Evolutionary conservation across 495 filamentous ascomycete species (phyloP), one percentile per base, ranked within the genome.

Genomic region (Neurospora sp.): DNA sequence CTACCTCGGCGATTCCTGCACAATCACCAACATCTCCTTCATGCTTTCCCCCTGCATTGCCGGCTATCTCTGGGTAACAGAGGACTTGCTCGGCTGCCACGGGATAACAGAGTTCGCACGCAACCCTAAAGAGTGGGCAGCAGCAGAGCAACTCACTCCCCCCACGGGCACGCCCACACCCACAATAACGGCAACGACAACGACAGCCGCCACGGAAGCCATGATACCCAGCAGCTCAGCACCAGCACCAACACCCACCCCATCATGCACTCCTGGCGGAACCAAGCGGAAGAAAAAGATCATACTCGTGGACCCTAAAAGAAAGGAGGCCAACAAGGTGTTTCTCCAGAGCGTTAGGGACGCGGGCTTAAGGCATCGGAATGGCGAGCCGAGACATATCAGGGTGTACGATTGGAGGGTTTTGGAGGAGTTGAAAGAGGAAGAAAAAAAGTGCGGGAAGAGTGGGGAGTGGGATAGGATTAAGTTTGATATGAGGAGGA

Each of bases 401-500:
- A 74, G 78, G 2, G 79, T 86, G 0, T 88, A 83, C 69, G 86
- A 88, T 74, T 88, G 87, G 87, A 76, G 83, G 16, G 78, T 86
- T 1, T 71, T 88, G 10, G 83, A 87, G 76, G 77, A 75, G 1
- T 75, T 88, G 35, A 79, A 77, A 3, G 79, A 81, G 69, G 77
- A 81, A 20, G 85, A 88, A 70, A 71, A 73, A 44, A 72, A 38
- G 74, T 42, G n/a, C 4, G 14, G 74, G 35, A 46, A 73, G 73
- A 76, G 71, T 5, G 42, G 73, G 3, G 44, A 37, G 71, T 62
- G 5, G 37, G 10, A 10, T 3, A 48, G 41, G 39, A 11, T 9
- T 0, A 62, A 38, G 59, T 73, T 80, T 18, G 71, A 72, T 16
- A 73, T 74, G 37, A 73, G 31, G 40, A 39, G 44, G 18, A 5